phyloP scores from a whole-genome alignment of 129 eudicot species.

The Flaveria linearis region DNA sequence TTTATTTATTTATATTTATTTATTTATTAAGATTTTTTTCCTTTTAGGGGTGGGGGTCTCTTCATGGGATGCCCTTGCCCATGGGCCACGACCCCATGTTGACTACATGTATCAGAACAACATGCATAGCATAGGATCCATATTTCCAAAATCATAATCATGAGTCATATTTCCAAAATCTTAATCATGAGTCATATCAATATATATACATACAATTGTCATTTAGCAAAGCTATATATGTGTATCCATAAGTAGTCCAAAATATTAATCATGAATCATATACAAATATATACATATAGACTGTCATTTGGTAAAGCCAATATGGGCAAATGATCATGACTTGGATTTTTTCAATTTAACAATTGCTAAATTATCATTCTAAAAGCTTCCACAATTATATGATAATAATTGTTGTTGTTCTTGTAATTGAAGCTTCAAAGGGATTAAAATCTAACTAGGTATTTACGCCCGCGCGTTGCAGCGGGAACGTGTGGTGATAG shows the following conservation, averaged over 20 bases:
- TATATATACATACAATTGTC: neutral
- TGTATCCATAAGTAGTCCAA: too few relatives aligned
- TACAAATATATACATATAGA: neutral
- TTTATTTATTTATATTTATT: too few relatives aligned
- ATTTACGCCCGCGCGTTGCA: too few relatives aligned
- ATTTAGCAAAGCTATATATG: slow-evolving; percentile 12
- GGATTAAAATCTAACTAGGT: too few relatives aligned
- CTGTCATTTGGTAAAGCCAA: slow-evolving; percentile 9
- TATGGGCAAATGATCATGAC: slow-evolving; percentile 23
- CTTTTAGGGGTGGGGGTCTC: neutral
- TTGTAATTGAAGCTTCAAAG: neutral
- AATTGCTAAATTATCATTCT: neutral
- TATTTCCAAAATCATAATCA: slow-evolving; percentile 16
- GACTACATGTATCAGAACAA: slow-evolving; percentile 30
- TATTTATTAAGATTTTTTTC: too few relatives aligned
- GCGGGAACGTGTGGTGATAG: too few relatives aligned
- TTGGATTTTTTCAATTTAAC: neutral
- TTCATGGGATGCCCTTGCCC: slow-evolving; percentile 15
- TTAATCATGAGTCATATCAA: neutral
- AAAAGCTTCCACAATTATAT: neutral
- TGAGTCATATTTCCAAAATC: slow-evolving; percentile 9
- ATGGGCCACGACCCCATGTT: slow-evolving; percentile 18
- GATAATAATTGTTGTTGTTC: neutral
- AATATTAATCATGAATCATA: slow-evolving; percentile 11
- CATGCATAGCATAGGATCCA: slow-evolving; percentile 31